A percentile compares a stretch with the other conserved stretches of the same genome.
phyloP scores from a whole-genome alignment of 2,329 filamentous ascomycete species.

The Mycosphaerella sp. region DNA sequence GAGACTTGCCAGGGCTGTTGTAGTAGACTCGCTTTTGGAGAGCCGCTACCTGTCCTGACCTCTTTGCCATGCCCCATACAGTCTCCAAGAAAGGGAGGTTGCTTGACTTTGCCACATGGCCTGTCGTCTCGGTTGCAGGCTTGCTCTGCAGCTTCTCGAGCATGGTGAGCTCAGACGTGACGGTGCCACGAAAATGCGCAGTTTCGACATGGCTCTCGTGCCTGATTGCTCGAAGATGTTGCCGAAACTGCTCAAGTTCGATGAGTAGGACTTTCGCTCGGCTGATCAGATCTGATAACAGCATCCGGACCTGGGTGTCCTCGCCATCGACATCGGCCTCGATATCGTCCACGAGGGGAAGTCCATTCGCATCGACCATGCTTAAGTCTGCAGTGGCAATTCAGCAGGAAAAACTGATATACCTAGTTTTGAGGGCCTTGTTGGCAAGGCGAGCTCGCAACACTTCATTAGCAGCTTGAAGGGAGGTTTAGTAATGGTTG shows the following conservation, averaged over 20 bases:
- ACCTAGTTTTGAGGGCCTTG: no score
- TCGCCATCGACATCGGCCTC: neutral
- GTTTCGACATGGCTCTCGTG: conserved; percentile 35
- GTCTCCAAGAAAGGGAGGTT: conserved; percentile 61
- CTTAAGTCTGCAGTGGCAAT: neutral
- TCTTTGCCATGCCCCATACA: conserved; percentile 58
- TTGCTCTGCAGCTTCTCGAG: conserved; percentile 29
- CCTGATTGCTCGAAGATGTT: conserved; percentile 32
- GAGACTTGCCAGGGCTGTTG: conserved; percentile 21
- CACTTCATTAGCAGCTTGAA: no score
- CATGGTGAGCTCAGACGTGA: conserved; percentile 34
- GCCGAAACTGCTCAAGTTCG: conserved; percentile 40
- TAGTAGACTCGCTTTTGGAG: conserved; percentile 53
- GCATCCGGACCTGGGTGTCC: conserved; percentile 1
- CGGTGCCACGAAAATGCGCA: conserved; percentile 31
- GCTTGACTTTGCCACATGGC: conserved; percentile 57
- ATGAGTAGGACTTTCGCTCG: conserved; percentile 36
- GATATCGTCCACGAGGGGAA: neutral
- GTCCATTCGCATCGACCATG: conserved; percentile 1
- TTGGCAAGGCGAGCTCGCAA: no score
- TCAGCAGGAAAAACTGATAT: neutral
- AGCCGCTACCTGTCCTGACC: conserved; percentile 50
- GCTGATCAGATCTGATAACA: conserved; percentile 31
- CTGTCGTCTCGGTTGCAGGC: conserved; percentile 23
- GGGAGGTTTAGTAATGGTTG: no score